These are phyloP conservation scores for Naganishia cerealis DNA, from an alignment of 1,284 basidiomycete species.

Conservation along the genomic window DNA sequence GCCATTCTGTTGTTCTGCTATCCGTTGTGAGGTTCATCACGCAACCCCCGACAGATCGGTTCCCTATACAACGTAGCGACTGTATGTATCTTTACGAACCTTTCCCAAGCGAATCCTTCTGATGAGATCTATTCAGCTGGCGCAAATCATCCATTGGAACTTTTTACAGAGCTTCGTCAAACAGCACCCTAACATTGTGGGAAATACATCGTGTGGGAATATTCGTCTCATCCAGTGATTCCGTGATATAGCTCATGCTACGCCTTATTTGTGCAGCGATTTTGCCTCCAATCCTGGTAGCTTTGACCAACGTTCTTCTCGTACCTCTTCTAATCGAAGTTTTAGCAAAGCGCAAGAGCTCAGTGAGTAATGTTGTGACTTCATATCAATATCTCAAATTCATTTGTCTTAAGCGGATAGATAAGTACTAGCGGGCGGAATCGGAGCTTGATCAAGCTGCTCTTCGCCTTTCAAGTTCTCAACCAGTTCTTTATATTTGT, in stretches of 20 bases:
- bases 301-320: conserved; percentile 16
- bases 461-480: conserved; percentile 23
- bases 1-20: not conserved
- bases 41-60: conserved; percentile 2
- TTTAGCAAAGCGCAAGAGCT: conserved; percentile 12
- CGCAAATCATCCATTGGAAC: not conserved
- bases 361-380: conserved; percentile 2
- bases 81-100: not conserved
- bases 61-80: not conserved
- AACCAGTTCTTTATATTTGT: conserved; percentile 27
- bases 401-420: not conserved
- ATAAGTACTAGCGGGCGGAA: conserved; percentile 5
- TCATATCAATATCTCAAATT: too few species aligned
- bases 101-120: not conserved
- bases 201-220: not conserved
- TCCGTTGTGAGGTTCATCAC: too few species aligned
- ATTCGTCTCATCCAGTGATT: not conserved
- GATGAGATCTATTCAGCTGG: not conserved
- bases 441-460: conserved; percentile 18
- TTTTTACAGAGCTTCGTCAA: not conserved
- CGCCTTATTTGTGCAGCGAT: not conserved
- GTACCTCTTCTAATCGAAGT: conserved; percentile 21
- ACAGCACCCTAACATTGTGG: not conserved
- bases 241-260: not conserved
- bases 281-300: conserved; percentile 23